These are phyloP conservation scores for Metschnikowia lunata DNA, from an alignment of 805 yeast species.

Conservation along the genomic window DNA sequence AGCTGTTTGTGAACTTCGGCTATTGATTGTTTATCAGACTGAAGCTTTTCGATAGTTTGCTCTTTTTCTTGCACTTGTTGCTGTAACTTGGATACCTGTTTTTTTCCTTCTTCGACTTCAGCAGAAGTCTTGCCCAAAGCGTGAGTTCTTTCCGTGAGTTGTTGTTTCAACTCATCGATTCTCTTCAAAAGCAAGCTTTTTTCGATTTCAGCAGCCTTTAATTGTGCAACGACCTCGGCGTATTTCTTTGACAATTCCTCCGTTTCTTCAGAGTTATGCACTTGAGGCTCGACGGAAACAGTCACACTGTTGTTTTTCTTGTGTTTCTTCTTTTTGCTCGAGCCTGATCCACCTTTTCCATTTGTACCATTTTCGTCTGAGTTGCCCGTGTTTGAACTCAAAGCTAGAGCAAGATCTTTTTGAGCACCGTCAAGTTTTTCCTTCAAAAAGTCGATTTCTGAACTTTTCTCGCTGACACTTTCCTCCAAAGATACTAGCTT, in stretches of 20 bases:
- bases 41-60: constrained; percentile 3
- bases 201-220: background rate
- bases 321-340: background rate
- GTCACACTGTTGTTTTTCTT: background rate
- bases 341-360: background rate
- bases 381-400: no score
- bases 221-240: background rate
- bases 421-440: background rate
- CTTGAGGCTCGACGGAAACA: background rate
- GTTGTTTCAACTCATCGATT: constrained; percentile 9
- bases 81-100: constrained; percentile 15
- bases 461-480: background rate
- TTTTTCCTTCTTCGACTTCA: constrained; percentile 14
- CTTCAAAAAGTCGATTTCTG: constrained; percentile 1
- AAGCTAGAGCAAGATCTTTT: background rate
- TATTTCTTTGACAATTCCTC: background rate
- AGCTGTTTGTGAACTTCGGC: constrained; percentile 7
- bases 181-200: background rate
- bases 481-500: background rate
- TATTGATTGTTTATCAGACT: constrained; percentile 1
- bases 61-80: background rate
- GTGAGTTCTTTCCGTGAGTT: constrained; percentile 1
- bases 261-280: background rate
- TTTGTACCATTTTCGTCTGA: background rate
- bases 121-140: background rate